These are phyloP conservation scores for Coniochaeta pulveracea DNA, from an alignment of 2,329 filamentous ascomycete species.

Conservation along the genomic window DNA sequence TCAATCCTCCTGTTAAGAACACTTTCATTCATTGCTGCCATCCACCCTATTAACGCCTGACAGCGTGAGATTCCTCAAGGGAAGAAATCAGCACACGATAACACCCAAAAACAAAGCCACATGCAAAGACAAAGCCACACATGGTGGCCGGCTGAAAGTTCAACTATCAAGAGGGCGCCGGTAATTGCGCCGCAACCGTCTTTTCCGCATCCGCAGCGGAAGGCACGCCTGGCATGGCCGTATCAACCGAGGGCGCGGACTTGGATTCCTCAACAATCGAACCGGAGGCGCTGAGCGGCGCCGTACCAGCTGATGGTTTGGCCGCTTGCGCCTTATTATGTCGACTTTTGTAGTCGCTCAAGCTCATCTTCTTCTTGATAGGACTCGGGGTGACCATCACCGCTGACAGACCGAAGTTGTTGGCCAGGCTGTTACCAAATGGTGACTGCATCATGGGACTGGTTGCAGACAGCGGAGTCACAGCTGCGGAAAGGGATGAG, in stretches of 20 bases:
- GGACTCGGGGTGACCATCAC: conserved; percentile 41
- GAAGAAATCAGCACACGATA: no score
- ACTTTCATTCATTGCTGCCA: background rate
- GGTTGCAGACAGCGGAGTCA: conserved; percentile 35
- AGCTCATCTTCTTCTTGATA: conserved; percentile 54
- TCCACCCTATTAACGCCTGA: no score
- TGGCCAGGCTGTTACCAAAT: conserved; percentile 26
- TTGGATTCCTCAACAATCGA: conserved; percentile 28
- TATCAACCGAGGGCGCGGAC: conserved; percentile 15
- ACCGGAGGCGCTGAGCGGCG: conserved; percentile 24
- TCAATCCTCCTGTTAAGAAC: no score
- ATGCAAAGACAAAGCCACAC: no score
- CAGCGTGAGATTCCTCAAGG: no score
- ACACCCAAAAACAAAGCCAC: no score
- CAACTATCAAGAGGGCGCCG: background rate
- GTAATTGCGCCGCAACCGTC: background rate
- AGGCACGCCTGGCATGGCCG: conserved; percentile 5
- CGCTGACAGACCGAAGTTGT: conserved; percentile 33
- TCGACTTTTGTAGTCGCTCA: conserved; percentile 54
- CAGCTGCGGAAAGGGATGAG: conserved; percentile 20
- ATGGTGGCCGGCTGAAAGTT: no score
- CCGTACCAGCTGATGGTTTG: conserved; percentile 22
- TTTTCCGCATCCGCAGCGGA: conserved; percentile 7
- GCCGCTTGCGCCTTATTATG: conserved; percentile 41
- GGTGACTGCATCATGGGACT: conserved; percentile 37